phyloP scores from a whole-genome alignment of 495 filamentous ascomycete species.

The Pseudevernia furfuracea region DNA sequence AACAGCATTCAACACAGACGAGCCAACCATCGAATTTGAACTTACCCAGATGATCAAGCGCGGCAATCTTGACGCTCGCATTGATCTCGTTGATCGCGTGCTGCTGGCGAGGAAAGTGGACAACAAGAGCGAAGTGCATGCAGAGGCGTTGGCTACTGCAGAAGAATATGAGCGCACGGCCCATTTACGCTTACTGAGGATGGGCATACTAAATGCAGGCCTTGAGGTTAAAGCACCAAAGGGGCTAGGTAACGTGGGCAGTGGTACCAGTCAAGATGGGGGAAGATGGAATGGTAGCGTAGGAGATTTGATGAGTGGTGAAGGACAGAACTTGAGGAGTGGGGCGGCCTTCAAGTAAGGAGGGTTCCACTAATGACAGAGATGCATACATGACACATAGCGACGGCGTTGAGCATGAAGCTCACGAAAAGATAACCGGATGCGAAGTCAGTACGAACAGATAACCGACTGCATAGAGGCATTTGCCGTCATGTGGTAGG shows the following conservation, averaged over 20 bases:
- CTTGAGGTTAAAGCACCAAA: conserved; percentile 54
- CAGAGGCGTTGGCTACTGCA: conserved; percentile 55
- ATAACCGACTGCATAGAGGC: background rate
- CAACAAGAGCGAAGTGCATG: conserved; percentile 58
- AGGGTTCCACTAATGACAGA: background rate
- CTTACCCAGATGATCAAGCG: conserved; percentile 66
- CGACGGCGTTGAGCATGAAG: conserved; percentile 16
- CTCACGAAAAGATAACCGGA: background rate
- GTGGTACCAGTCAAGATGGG: conserved; percentile 9
- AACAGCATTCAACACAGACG: conserved; percentile 51
- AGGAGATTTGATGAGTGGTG: conserved; percentile 9
- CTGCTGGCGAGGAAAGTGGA: conserved; percentile 62
- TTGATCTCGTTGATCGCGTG: conserved; percentile 75
- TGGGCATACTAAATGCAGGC: conserved; percentile 65
- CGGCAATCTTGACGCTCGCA: conserved; percentile 64
- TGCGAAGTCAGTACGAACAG: background rate
- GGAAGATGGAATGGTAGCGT: conserved; percentile 4
- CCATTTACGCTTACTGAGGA: conserved; percentile 63
- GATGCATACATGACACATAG: conserved; percentile 3
- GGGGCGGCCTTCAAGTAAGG: background rate
- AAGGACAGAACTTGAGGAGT: conserved; percentile 4
- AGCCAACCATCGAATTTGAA: conserved; percentile 62
- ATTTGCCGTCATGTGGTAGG: background rate
- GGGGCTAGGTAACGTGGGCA: conserved; percentile 7
- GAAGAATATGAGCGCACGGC: conserved; percentile 65